phyloP scores from a whole-genome alignment of 1,284 basidiomycete species.

The Cerioporus squamosus region DNA sequence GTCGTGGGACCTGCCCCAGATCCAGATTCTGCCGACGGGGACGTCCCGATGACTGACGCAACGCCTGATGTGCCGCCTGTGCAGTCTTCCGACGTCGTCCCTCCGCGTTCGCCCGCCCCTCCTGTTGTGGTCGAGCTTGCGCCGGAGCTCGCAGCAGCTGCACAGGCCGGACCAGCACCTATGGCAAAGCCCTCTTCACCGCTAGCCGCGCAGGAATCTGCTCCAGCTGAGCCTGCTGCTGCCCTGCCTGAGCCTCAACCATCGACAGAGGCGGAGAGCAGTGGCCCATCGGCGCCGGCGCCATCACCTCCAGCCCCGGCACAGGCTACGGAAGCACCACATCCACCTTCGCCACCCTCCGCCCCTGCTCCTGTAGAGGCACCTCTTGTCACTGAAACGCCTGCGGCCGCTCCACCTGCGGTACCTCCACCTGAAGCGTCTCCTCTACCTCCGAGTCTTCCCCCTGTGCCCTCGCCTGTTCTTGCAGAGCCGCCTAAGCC shows the following conservation, averaged over 20 bases:
- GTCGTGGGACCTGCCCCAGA: conserved; percentile 8
- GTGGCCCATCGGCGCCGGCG: no score
- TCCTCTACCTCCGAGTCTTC: not conserved
- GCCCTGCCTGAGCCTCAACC: no score
- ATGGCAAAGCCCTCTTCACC: not conserved
- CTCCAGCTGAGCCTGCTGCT: not conserved
- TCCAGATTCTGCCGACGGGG: conserved; percentile 4
- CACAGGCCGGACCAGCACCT: not conserved
- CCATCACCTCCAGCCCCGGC: no score
- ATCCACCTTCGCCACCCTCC: no score
- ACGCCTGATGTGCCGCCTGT: not conserved
- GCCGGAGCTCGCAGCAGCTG: no score
- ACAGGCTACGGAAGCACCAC: no score
- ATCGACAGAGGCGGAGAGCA: no score
- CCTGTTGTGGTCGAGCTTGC: no score
- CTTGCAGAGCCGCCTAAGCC: not conserved
- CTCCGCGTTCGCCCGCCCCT: not conserved
- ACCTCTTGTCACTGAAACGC: not conserved
- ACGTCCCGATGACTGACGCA: conserved; percentile 15
- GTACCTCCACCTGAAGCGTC: no score
- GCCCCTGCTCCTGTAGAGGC: no score
- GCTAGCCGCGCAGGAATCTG: not conserved
- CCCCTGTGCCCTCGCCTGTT: not conserved
- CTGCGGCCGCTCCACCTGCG: not conserved
- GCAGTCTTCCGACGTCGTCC: not conserved